Evolutionary conservation across 805 yeast species (phyloP).

Genomic region (Metschnikowia gruessii): DNA sequence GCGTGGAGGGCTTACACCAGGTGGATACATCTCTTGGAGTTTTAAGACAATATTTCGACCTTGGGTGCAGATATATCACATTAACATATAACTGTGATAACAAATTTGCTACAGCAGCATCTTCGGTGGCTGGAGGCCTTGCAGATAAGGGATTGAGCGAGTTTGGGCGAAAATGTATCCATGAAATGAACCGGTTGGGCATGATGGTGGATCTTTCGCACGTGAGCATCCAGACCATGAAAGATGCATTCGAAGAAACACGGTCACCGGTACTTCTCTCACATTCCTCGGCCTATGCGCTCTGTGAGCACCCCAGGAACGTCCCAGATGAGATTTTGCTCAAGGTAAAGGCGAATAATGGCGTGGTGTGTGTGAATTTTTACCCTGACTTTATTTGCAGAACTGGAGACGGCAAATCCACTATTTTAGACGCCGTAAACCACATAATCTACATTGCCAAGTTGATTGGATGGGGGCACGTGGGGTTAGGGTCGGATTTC

Average conservation of each 20-base stretch:
- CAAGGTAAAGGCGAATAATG: slow-evolving; percentile 39
- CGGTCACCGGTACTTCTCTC: slow-evolving; percentile 49
- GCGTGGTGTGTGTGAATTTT: slow-evolving; percentile 49
- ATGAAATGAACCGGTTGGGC: slow-evolving; percentile 52
- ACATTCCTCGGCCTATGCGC: slow-evolving; percentile 44
- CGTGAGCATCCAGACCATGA: slow-evolving; percentile 48
- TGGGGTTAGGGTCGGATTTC: slow-evolving; percentile 51
- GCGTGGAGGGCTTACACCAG: slow-evolving; percentile 56
- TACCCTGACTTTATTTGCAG: slow-evolving; percentile 37
- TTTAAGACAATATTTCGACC: slow-evolving; percentile 45
- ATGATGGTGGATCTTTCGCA: slow-evolving; percentile 51
- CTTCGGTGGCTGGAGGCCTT: slow-evolving; percentile 39
- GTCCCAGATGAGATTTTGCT: slow-evolving; percentile 47
- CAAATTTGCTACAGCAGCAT: slow-evolving; percentile 56
- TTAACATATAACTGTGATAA: slow-evolving; percentile 56
- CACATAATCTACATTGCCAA: slow-evolving; percentile 45
- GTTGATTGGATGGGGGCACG: slow-evolving; percentile 49
- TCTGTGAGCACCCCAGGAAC: slow-evolving; percentile 45
- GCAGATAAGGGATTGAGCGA: slow-evolving; percentile 44
- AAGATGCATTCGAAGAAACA: slow-evolving; percentile 39
- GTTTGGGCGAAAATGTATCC: slow-evolving; percentile 40
- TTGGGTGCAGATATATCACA: slow-evolving; percentile 55
- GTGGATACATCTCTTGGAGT: slow-evolving; percentile 49
- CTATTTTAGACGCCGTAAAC: slow-evolving; percentile 48
- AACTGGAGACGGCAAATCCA: slow-evolving; percentile 19